Percentiles rank a stretch among this genome's conserved stretches.
Evolutionary conservation across 2,329 filamentous ascomycete genomes (phyloP).

Genomic region (Exophiala sideris): DNA sequence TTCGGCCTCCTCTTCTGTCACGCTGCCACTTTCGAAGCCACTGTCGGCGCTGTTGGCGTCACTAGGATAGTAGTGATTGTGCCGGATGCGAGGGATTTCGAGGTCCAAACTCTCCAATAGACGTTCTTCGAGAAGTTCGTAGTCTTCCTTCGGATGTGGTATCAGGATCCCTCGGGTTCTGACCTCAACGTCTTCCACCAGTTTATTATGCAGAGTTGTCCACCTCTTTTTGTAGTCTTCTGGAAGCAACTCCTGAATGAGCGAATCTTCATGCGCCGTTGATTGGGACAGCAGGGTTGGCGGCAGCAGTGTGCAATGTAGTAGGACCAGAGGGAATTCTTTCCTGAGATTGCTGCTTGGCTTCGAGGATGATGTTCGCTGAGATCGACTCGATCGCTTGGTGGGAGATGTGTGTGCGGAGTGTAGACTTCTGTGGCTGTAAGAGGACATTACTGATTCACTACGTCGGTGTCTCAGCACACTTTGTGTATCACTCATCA

Average conservation of each 20-base stretch:
- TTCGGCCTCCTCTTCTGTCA: slow-evolving; percentile 35
- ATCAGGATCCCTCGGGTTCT: slow-evolving; percentile 58
- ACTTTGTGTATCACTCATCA: slow-evolving; percentile 41
- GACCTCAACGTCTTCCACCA: slow-evolving; percentile 51
- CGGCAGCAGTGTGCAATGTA: slow-evolving; percentile 59
- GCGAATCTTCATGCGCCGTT: slow-evolving; percentile 37
- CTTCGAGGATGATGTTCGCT: slow-evolving; percentile 17
- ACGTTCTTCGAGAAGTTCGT: slow-evolving; percentile 61
- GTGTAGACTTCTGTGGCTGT: slow-evolving; percentile 20
- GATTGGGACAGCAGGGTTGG: slow-evolving; percentile 49
- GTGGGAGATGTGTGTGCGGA: slow-evolving; percentile 23
- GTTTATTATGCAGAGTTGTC: slow-evolving; percentile 54
- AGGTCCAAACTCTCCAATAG: slow-evolving; percentile 60
- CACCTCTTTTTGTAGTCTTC: slow-evolving; percentile 43
- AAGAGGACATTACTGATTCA: slow-evolving; percentile 24
- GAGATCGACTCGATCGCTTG: slow-evolving; percentile 21
- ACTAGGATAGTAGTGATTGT: slow-evolving; percentile 54
- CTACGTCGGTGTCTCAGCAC: slow-evolving; percentile 32
- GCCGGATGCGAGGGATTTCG: slow-evolving; percentile 52
- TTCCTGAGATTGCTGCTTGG: slow-evolving; percentile 37
- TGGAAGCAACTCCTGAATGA: slow-evolving; percentile 52
- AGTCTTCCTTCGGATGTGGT: slow-evolving; percentile 61
- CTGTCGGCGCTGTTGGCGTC: slow-evolving; percentile 25
- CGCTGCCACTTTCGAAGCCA: slow-evolving; percentile 36
- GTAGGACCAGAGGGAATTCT: slow-evolving; percentile 56